Evolutionary conservation across 345 rosid genomes (phyloP).

Genomic region (Camelina laxa): DNA sequence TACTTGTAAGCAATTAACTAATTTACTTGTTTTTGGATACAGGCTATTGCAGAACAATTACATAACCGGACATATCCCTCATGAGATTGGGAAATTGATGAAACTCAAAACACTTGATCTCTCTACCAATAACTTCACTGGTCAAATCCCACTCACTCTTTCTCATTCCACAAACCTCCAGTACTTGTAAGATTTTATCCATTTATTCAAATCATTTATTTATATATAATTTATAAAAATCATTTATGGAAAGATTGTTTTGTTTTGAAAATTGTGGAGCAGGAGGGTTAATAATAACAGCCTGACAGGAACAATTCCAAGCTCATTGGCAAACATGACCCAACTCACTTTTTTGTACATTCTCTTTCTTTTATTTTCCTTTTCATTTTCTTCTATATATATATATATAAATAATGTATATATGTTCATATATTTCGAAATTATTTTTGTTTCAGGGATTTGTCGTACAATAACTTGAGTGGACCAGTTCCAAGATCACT

Average conservation of each 20-base stretch:
- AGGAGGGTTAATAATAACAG: constrained; percentile 88
- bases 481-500: constrained; percentile 59
- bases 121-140: constrained; percentile 70
- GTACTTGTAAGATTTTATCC: constrained; percentile 62
- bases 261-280: constrained; percentile 43
- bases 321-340: constrained; percentile 72
- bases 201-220: background rate
- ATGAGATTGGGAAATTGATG: constrained; percentile 72
- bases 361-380: constrained; percentile 35
- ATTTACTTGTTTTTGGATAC: background rate
- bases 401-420: background rate
- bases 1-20: background rate
- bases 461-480: constrained; percentile 67
- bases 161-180: constrained; percentile 63
- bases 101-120: constrained; percentile 86
- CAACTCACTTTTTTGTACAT: constrained; percentile 81
- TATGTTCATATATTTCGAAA: constrained; percentile 16
- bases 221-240: background rate
- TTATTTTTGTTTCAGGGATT: constrained; percentile 50
- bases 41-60: constrained; percentile 83
- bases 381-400: background rate
- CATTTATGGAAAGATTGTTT: constrained; percentile 9
- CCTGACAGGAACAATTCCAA: constrained; percentile 71
- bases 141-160: constrained; percentile 66
- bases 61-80: constrained; percentile 74